Base-by-base conservation (phyloP, 768 basidiomycete genomes). In the Leccinum boreale region DNA sequence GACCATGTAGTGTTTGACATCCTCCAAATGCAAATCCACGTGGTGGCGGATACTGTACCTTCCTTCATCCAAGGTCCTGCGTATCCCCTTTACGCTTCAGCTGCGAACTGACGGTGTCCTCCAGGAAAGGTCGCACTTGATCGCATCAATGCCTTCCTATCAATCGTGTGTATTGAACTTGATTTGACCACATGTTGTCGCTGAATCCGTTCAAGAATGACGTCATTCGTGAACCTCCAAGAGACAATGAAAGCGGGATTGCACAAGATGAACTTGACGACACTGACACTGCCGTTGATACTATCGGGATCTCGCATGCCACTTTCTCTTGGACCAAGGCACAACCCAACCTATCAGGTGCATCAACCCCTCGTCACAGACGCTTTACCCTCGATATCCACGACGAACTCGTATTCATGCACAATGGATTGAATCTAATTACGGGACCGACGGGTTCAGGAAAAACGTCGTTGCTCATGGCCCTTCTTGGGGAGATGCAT, bases 381-480 rank as follows among this genome's bases (percentile, higher is more conserved):
- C 75, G 66, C 45, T 87, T 85, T 67, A 64, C 68, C 17, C 77
- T 88, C 7, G 68, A 69, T 10, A 73, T 87, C 49, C 73, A 79
- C 0, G 84, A 76, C 28, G 80, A 85, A 47, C 62, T 87, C 3
- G 48, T 77, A 4, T 89, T 89, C 75, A 75, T 76, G 59, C 74
- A 67, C 7, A 78, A 78, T 5, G 63, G 70, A 52, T 77, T 85
- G 50, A 86, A 87, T 62, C 70, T 85, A 36, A 78, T 87, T 10
- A 73, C 85, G 29, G 85, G 85, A 0, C 81, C 83, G 7, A 85
- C 85, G 47, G 77, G 77, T 1, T 81, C 78, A 2, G 86, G 85
- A 4, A 88, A 86, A 70, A 86, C 86, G 0, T 85, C 83, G 0
- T 67, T 86, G 24, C 72, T 86, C 19, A 85, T 87, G 83, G 85